Base-by-base conservation (phyloP, 2,329 filamentous ascomycete genomes). In the Mollisia scopiformis region DNA sequence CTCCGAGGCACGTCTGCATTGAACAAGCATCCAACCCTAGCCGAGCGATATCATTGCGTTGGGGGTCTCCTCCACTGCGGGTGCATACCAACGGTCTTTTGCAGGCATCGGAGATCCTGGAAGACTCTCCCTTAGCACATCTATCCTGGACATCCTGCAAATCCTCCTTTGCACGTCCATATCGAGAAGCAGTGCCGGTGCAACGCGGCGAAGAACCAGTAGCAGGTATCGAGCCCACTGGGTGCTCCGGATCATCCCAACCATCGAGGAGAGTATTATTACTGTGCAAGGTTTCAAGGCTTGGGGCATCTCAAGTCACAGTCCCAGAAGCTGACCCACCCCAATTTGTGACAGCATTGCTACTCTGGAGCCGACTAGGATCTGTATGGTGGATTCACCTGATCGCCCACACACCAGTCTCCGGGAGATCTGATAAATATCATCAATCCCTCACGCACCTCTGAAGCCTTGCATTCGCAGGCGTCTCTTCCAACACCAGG, bases 321-420 rank as follows among this genome's bases (percentile, higher is more conserved):
- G 59, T 70, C 67, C 66, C 58, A 65, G 65, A 62, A 60, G 55
- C 59, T 66, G 80, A 78, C 79, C 80, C 80, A 82, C 80, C 75
- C 75, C 75, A 81, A 80, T 82, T 81, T 82, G 80, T 82, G 80
- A 83, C 80, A 82, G 77, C 76, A 69, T 66, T 80, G 75, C 74
- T 76, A 73, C 74, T 72, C 77, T 74, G 76, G 72, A 75, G 72
- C 66, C 66, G 69, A 73, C 78, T 77, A 75, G 79, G 79, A 80
- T 82, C 75, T 74, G 70, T 76, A 54, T 74, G 74, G 76, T 77
- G 76, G 79, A 79, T 80, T 80, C 74, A 74, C 78, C 78, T 77
- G 80, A 82, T 82, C 80, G 76, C 76, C 79, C 74, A 76, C 74
- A 73, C 75, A 75, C 75, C 43, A 76, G 74, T 72, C 72, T 76